Evolutionary conservation across 2,329 filamentous ascomycete species (phyloP), one percentile per base, ranked within the genome.

Genomic region (Albophoma yamanashiensis): DNA sequence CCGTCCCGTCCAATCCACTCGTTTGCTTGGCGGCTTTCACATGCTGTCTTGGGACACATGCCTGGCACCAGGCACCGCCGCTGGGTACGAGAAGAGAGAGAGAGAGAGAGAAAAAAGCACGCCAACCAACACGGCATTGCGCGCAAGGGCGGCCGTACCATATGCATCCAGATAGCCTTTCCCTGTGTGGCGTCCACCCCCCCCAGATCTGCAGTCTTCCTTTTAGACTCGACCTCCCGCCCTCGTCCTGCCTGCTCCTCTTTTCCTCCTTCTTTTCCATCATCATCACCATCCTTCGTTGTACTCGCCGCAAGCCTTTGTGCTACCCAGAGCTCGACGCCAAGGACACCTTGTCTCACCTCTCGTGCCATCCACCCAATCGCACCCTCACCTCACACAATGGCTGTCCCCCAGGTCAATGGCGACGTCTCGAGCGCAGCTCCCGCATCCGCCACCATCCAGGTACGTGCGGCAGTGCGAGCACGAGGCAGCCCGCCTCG

Each of bases 381-480:
- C 27, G 17, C 3, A 43, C 58, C 58, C 20, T 42, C 31, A 34
- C 31, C 39, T n/a, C 25, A n/a, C 59, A 45, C 60, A 67, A 77
- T 77, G 75, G 66, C 73, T 60, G 68, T 68, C 58, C 65, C 67
- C 60, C 79, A 82, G 67, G 78, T 82, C 61, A 82, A 82, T 67
- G 80, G 80, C 69, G 78, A 82, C 61, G 70, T 78, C 59, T 70
- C 76, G 64, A 34, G 57, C 57, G 71, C n/a, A n/a, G n/a, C 75
- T 59, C 70, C 73, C 45, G 73, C 72, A 65, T 83, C 80, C 56
- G 79, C 77, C 60, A 82, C 82, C 67, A 59, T 83, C 59, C 74
- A 79, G 69, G 79, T 82, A 75, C 43, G 73, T 17, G 9, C 52
- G 40, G 20, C 3, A n/a, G 20, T 39, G 39, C 9, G 42, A n/a